Evolutionary conservation across 2,329 filamentous ascomycete species (phyloP).

Genomic region (Colletotrichum plurivorum): DNA sequence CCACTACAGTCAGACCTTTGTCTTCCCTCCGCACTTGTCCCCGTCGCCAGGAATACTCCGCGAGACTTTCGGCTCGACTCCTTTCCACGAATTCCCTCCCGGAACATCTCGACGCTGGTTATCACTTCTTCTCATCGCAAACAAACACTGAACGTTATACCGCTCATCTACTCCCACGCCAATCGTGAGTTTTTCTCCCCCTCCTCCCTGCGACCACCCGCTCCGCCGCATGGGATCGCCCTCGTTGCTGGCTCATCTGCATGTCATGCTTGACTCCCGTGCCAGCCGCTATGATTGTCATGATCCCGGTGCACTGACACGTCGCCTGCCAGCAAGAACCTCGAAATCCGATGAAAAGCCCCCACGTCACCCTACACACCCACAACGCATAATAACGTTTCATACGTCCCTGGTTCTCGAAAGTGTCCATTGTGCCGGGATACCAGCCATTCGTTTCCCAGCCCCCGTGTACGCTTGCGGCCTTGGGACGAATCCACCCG

Average conservation of each 20-base stretch:
- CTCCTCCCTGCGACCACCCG: constrained; percentile 23
- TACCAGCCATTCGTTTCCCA: constrained; percentile 20
- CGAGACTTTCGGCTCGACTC: constrained; percentile 29
- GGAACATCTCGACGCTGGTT: constrained; percentile 14
- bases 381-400: constrained; percentile 47
- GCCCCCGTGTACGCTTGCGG: constrained; percentile 19
- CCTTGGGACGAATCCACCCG: constrained; percentile 36
- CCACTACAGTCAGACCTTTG: constrained; percentile 36
- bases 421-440: constrained; percentile 33
- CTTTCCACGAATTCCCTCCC: constrained; percentile 18
- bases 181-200: constrained; percentile 21
- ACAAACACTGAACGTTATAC: constrained; percentile 8
- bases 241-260: constrained; percentile 25
- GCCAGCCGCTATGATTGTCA: constrained; percentile 28
- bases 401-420: constrained; percentile 40
- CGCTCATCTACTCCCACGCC: constrained; percentile 13
- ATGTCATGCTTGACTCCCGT: constrained; percentile 33
- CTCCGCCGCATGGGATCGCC: constrained; percentile 19
- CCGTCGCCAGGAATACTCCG: constrained; percentile 20
- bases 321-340: constrained; percentile 24
- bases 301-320: constrained; percentile 39
- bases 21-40: constrained; percentile 35
- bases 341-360: constrained; percentile 37
- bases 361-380: constrained; percentile 35
- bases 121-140: constrained; percentile 18